Evolutionary conservation across 495 filamentous ascomycete genomes (phyloP).

Genomic region (Aeminium ludgeri): DNA sequence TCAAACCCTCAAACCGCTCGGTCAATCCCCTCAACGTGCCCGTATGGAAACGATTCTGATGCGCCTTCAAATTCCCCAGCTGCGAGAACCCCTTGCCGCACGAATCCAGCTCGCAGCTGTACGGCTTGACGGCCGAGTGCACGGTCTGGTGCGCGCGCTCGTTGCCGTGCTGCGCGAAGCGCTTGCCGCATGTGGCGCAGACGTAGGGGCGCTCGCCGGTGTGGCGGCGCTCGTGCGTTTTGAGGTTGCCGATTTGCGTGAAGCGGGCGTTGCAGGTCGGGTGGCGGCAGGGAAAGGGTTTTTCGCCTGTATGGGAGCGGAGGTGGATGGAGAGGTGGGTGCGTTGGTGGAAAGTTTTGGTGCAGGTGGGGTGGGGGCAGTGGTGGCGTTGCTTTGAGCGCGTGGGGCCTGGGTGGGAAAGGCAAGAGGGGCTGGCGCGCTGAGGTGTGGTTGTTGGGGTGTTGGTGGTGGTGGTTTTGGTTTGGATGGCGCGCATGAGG

Average conservation of each 20-base stretch:
- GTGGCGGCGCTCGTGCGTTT: slow-evolving; percentile 76
- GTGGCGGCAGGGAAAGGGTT: slow-evolving; percentile 74
- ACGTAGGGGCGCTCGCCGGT: slow-evolving; percentile 76
- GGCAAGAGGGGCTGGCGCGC: too few relatives aligned
- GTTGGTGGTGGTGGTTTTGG: too few relatives aligned
- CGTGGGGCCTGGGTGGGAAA: too few relatives aligned
- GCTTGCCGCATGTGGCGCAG: slow-evolving; percentile 67
- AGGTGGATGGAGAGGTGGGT: slow-evolving; percentile 87
- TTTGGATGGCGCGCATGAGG: slow-evolving; percentile 84
- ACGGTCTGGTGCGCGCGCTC: slow-evolving; percentile 75
- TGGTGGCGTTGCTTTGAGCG: slow-evolving; percentile 54
- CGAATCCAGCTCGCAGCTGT: slow-evolving; percentile 60
- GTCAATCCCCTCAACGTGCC: slow-evolving; percentile 56
- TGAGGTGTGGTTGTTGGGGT: too few relatives aligned
- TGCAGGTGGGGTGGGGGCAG: slow-evolving; percentile 59
- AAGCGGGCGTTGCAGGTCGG: slow-evolving; percentile 64
- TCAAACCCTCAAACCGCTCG: slow-evolving; percentile 49
- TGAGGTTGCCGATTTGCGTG: slow-evolving; percentile 76
- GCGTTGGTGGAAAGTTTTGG: slow-evolving; percentile 77
- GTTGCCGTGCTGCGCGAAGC: slow-evolving; percentile 73
- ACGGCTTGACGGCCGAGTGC: slow-evolving; percentile 61
- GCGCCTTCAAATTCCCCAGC: slow-evolving; percentile 82
- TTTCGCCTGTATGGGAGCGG: slow-evolving; percentile 27
- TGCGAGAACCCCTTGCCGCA: slow-evolving; percentile 80
- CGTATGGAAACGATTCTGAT: slow-evolving; percentile 86